Evolutionary conservation across 306 rosid genomes (phyloP), one percentile per base, ranked within the genome.

Genomic region (Luffa aegyptiaca): DNA sequence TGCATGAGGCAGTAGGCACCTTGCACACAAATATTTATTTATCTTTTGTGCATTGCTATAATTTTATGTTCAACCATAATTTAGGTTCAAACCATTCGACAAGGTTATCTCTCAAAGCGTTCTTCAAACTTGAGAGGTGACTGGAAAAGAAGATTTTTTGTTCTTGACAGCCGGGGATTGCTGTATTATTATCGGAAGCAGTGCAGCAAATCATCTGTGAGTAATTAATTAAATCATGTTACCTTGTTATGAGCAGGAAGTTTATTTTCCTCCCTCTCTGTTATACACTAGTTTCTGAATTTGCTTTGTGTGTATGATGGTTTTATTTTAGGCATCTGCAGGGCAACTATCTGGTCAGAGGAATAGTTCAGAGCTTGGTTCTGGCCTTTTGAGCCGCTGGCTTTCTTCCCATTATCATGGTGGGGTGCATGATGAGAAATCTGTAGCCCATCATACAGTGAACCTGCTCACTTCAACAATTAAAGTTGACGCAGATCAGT

Each of bases 141-240:
- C 87, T 96, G 99, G 99, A 96, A 96, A 88, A 91, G 99, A 88
- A 90, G 99, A 84, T 96, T 96, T 89, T 96, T 96, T 80, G 99
- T 96, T 88, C 99, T 96, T 86, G 99, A 96, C 84, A 96, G 99
- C 80, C 91, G 98, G 16, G 99, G 99, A 79, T 89, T 93, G 98
- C 91, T 96, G 80, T 96, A 96, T 86, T 96, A 96, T 89, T 96
- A 96, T 83, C 93, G 99, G 49, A 96, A 96, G 80, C 99, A 96
- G 84, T 68, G 82, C 85, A 88, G 93, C 89, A 96, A 96, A 89
- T 82, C 98, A 87, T 90, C 97, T 78, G 99, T 96, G 87, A 88
- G 98, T 80, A 85, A 62, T 82, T 80, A 85, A 62, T 82, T 81
- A 77, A 9, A 64, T 53, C 63, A 76, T 78, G 77, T 82, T 77